Evolutionary conservation across 164 flowering plant genomes (phyloP), one percentile per base, ranked within the genome.

Genomic region (Umbilicus rupestris): DNA sequence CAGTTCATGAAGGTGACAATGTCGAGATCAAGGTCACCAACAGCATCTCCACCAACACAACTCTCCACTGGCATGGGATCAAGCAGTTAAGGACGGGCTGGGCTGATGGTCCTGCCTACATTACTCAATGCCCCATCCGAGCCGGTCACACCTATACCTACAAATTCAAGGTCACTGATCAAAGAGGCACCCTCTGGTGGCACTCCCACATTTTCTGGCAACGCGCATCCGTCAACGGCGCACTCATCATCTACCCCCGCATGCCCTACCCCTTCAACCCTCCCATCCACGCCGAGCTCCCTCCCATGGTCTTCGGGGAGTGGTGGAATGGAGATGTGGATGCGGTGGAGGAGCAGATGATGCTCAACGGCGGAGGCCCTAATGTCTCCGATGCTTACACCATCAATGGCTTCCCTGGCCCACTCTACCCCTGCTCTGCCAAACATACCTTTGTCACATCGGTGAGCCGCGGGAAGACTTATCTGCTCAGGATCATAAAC

Each of bases 21-120:
- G 76, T 86, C 7, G 76, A 82, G 24, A 68, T 86, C 28, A 86
- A 81, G 65, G 90, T 86, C 19, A 81, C 75, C 46, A 84, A 86
- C 76, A 84, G 79, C 66, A 86, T 81, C 64, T 68, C 72, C 1
- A 78, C 80, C 68, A 84, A 86, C 62, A 44, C 84, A 29, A 75
- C 72, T 77, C 78, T 86, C 67, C 90, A 86, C 68, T 86, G 88
- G 90, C 87, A 85, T 68, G 87, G 87, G 52, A 47, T 85, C 7
- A 68, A 73, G 69, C 87, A 83, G 60, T 9, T 73, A 1, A 68
- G 85, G 62, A 82, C 76, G 2, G 84, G 76, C 16, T 85, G 85
- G 85, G 85, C 87, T 1, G 90, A 86, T 69, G 88, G 86, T 3
- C 85, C 86, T 1, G 85, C 82, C 0, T 86, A 84, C 73, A 65